Evolutionary conservation across 139 green algal genomes (phyloP).

Genomic region (Diplosphaera chodatii): DNA sequence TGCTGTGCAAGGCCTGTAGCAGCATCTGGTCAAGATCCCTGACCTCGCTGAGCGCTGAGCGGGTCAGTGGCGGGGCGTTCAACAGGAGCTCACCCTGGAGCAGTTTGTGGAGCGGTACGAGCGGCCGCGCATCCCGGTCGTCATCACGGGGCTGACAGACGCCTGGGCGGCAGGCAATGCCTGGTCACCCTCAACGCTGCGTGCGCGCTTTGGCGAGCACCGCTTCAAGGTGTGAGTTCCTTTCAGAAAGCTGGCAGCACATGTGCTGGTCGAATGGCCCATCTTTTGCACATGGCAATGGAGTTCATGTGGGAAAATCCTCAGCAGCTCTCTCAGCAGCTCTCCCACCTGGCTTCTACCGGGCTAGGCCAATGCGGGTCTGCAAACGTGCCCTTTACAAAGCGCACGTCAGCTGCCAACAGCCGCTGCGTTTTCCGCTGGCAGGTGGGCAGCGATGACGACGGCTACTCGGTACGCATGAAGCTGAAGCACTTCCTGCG

Average conservation of each 20-base stretch:
- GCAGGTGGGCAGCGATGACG: constrained; percentile 87
- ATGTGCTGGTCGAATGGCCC: too few relatives aligned
- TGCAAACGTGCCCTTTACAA: too few relatives aligned
- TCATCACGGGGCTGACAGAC: constrained; percentile 64
- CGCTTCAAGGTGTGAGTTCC: constrained; percentile 67
- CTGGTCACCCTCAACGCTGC: constrained; percentile 51
- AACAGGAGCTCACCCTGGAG: constrained; percentile 46
- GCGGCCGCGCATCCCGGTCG: constrained; percentile 47
- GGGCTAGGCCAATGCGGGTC: too few relatives aligned
- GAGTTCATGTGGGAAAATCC: too few relatives aligned
- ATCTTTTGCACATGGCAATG: too few relatives aligned
- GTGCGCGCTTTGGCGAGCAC: constrained; percentile 45
- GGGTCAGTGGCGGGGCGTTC: background rate
- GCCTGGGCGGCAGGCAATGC: constrained; percentile 34
- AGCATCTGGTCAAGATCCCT: background rate
- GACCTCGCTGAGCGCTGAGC: background rate
- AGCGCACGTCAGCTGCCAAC: too few relatives aligned
- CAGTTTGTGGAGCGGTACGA: constrained; percentile 70
- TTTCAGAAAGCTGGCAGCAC: background rate
- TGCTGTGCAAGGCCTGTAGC: background rate
- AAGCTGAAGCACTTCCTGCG: constrained; percentile 64
- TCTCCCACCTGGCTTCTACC: too few relatives aligned
- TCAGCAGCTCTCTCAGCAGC: too few relatives aligned
- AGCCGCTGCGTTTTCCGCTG: background rate
- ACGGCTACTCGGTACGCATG: constrained; percentile 84